Evolutionary conservation across 1,284 basidiomycete species (phyloP), one percentile per base, ranked within the genome.

Genomic region (Rhodotorula sp.): DNA sequence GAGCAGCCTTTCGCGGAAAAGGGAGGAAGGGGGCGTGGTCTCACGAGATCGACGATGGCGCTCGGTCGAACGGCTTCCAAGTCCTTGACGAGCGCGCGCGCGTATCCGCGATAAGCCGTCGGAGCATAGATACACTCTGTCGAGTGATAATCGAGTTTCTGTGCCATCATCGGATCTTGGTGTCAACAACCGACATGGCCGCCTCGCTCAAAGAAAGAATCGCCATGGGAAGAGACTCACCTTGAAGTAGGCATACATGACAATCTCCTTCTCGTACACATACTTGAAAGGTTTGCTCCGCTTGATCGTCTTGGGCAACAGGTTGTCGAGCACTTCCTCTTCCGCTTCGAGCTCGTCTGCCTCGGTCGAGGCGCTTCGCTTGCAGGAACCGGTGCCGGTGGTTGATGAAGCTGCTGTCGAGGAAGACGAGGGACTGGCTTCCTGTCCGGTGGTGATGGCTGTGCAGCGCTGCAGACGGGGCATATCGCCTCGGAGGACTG

Each of bases 101-200:
- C 95, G 79, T 98, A 94, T 0, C 96, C 96, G 26, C 95, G 89
- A 80, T 99, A 99, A 4, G 95, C 96, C 77, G 82, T 80, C 18
- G 96, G 96, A 5, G 94, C 96, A 81, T 99, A 99, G 78, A 98
- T 98, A 80, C 95, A 99, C 80, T 99, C 95, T 7, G 96, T 99
- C 2, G 94, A 97, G 82, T 98, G 98, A 82, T 99, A 99, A 79
- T 97, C 95, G 48, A 99, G 85, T 82, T 82, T 82, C 78, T 78
- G 70, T 45, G 7, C 8, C 45, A 71, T 63, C 30, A 29, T 45
- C 48, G 53, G 74, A 33, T n/a, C 44, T 14, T 7, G n/a, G 20
- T 14, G 10, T 42, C 37, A 42, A 42, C 10, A 42, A 42, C 37
- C 37, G 10, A 12, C 37, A 12, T 42, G 12, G 37, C 10, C 14